Evolutionary conservation across 148 eudicot species (phyloP).

Genomic region (Tetragonia tetragonoides): DNA sequence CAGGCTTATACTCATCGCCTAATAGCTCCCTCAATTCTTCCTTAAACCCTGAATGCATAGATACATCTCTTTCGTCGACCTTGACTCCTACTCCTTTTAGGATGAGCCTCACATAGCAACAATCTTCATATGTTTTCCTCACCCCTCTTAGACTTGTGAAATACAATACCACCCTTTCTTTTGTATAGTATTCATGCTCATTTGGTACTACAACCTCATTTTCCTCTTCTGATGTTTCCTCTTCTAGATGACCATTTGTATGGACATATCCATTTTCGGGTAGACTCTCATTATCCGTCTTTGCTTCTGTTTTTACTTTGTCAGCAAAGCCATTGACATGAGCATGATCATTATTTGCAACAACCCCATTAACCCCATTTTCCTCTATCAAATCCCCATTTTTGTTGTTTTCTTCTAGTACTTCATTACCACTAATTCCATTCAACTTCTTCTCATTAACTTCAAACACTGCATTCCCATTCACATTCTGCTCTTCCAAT

Average conservation of each 20-base stretch:
- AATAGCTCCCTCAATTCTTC: constrained; percentile 66
- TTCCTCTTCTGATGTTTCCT: not conserved
- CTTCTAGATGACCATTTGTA: not conserved
- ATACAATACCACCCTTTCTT: constrained; percentile 57
- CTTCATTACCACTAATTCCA: not conserved
- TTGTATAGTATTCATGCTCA: constrained; percentile 9
- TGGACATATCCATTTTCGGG: not conserved
- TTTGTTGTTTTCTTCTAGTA: not conserved
- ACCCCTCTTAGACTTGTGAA: constrained; percentile 89
- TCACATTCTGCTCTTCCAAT: not conserved
- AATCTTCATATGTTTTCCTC: constrained; percentile 88
- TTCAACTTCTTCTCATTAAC: constrained; percentile 3
- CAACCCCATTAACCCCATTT: constrained; percentile 15
- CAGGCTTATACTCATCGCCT: constrained; percentile 39
- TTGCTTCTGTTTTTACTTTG: constrained; percentile 6
- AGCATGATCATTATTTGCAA: constrained; percentile 15
- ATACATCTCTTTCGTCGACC: constrained; percentile 86
- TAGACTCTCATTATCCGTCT: not conserved
- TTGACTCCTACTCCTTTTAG: constrained; percentile 61
- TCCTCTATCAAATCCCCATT: constrained; percentile 14
- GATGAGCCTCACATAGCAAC: constrained; percentile 67
- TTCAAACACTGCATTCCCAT: not conserved
- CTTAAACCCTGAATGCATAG: constrained; percentile 87
- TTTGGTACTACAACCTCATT: not conserved
- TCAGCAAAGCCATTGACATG: constrained; percentile 25